Conservation (phyloP, 139 green algal species). For the Tetraselmis striata region DNA sequence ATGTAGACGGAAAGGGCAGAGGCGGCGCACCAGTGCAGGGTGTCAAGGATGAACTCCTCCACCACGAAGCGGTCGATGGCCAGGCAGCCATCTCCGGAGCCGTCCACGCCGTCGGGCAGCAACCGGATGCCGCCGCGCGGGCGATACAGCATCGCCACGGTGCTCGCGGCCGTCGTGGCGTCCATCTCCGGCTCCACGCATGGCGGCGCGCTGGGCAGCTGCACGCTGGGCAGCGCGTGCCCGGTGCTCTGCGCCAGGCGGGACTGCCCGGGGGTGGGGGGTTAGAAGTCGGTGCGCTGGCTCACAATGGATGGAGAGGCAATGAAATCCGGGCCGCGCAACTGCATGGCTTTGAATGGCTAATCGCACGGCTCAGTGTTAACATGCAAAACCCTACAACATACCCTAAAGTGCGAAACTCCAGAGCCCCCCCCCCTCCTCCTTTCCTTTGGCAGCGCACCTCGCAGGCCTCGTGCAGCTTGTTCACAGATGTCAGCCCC, state of each 20-base stretch:
- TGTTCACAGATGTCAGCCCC: constrained; percentile 15
- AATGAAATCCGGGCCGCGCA: too few relatives aligned
- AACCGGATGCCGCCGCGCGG: constrained; percentile 61
- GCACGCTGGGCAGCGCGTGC: constrained; percentile 26
- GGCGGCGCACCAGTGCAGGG: constrained; percentile 29
- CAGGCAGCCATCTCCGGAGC: constrained; percentile 14
- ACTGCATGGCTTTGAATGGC: too few relatives aligned
- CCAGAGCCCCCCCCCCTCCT: too few relatives aligned
- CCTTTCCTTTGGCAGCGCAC: too few relatives aligned
- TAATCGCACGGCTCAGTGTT: too few relatives aligned
- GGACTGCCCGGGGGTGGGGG: background rate
- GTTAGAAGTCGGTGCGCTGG: background rate
- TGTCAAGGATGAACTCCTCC: constrained; percentile 80
- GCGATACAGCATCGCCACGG: constrained; percentile 45
- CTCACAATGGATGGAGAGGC: background rate
- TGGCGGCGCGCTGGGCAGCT: constrained; percentile 17
- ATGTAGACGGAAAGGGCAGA: too few relatives aligned
- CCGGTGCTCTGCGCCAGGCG: constrained; percentile 2
- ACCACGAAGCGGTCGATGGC: constrained; percentile 65
- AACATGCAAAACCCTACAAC: too few relatives aligned
- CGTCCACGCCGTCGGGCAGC: constrained; percentile 56
- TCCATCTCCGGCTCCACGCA: background rate
- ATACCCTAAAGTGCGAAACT: too few relatives aligned
- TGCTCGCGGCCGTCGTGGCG: constrained; percentile 21
- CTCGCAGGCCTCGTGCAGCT: constrained; percentile 13